Evolutionary conservation across 768 basidiomycete genomes (phyloP).

Genomic region (Botryobasidium botryosum): DNA sequence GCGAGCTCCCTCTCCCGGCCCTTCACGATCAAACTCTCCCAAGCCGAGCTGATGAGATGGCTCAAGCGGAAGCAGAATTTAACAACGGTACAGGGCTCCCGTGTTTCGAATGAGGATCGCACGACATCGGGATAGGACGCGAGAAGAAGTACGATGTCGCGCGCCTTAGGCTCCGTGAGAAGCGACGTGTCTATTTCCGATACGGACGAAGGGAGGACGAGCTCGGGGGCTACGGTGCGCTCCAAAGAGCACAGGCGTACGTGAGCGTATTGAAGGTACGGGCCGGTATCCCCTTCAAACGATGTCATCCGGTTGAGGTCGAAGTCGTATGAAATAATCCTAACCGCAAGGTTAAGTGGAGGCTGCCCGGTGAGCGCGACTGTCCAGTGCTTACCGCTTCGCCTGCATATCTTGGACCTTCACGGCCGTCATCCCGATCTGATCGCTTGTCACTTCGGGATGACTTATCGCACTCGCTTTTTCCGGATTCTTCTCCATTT

Average conservation of each 20-base stretch:
- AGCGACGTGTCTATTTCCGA: constrained; percentile 21
- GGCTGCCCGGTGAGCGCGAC: constrained; percentile 5
- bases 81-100: constrained; percentile 25
- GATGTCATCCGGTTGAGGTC: constrained; percentile 28
- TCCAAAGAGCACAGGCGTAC: constrained; percentile 29
- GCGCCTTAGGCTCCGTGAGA: constrained; percentile 24
- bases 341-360: constrained; percentile 6
- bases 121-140: constrained; percentile 26
- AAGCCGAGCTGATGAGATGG: constrained; percentile 23
- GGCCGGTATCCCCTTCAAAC: constrained; percentile 29
- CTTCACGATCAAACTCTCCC: constrained; percentile 25
- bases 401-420: constrained; percentile 29
- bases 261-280: constrained; percentile 32
- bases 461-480: constrained; percentile 28
- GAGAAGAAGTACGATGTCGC: constrained; percentile 26
- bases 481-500: constrained; percentile 28
- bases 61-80: constrained; percentile 25
- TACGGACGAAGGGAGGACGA: constrained; percentile 16
- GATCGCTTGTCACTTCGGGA: constrained; percentile 23
- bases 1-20: constrained; percentile 19
- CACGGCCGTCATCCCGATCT: constrained; percentile 28
- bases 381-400: constrained; percentile 18
- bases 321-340: constrained; percentile 29
- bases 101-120: constrained; percentile 20
- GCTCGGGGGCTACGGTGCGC: constrained; percentile 26